Conservation (phyloP, 2,329 filamentous ascomycete genomes). For the Fusarium euwallaceae region DNA sequence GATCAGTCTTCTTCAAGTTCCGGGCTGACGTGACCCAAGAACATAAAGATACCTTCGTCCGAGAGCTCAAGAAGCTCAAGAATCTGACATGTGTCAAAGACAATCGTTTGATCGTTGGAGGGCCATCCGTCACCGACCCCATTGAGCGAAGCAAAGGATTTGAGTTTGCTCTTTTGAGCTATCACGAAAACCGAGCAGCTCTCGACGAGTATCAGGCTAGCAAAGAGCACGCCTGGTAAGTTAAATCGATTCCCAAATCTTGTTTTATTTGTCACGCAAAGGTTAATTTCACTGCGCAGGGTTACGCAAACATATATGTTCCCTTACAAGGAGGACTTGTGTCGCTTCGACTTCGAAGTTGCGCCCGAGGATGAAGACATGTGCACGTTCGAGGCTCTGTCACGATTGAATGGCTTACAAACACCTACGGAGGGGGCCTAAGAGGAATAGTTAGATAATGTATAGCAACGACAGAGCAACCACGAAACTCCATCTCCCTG, state of each 20-base stretch:
- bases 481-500: not conserved
- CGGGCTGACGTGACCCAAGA: conserved; percentile 22
- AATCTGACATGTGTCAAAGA: conserved; percentile 20
- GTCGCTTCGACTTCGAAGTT: conserved; percentile 22
- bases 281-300: not conserved
- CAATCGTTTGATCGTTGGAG: conserved; percentile 18
- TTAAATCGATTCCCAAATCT: not conserved
- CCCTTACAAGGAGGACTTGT: conserved; percentile 24
- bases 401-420: not conserved
- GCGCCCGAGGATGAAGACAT: conserved; percentile 18
- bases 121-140: conserved; percentile 15
- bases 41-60: conserved; percentile 19
- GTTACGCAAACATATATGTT: conserved; percentile 27
- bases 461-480: not conserved
- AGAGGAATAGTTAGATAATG: not conserved
- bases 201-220: conserved; percentile 21
- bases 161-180: conserved; percentile 23
- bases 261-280: not conserved
- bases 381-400: conserved; percentile 1
- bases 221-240: conserved; percentile 21
- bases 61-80: conserved; percentile 22
- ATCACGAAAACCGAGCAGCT: conserved; percentile 19
- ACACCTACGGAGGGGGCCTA: not conserved
- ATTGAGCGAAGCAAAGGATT: conserved; percentile 26
- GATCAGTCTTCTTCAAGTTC: conserved; percentile 19